Percentiles rank a stretch among this genome's conserved stretches.
Evolutionary conservation across 208 protist species (phyloP).

Genomic region (Balamuthia mandrillaris): DNA sequence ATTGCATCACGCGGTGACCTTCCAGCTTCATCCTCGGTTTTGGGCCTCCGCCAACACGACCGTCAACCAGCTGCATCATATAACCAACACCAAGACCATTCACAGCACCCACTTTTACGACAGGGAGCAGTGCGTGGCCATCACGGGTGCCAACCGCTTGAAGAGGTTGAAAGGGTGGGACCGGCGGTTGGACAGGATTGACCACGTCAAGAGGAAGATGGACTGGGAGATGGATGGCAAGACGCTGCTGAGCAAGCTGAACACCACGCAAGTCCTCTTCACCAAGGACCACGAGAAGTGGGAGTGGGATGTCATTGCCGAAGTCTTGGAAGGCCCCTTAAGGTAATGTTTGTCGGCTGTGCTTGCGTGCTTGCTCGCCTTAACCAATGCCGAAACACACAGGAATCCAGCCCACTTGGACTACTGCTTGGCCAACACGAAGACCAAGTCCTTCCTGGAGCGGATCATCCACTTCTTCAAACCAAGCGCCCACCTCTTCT

Average conservation of each 20-base stretch:
- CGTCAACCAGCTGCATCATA: background rate
- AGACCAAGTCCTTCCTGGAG: slow-evolving; percentile 62
- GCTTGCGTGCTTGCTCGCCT: too few species aligned
- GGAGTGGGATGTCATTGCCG: slow-evolving; percentile 57
- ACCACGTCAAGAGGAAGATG: slow-evolving; percentile 54
- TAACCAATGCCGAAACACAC: too few species aligned
- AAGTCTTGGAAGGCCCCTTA: slow-evolving; percentile 54
- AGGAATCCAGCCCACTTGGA: slow-evolving; percentile 44
- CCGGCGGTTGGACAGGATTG: slow-evolving; percentile 44
- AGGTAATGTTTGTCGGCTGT: background rate
- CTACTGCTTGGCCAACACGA: slow-evolving; percentile 30
- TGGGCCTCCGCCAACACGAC: background rate
- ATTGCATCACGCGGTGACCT: background rate
- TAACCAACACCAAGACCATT: background rate
- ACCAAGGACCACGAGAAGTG: slow-evolving; percentile 52
- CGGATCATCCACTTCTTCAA: slow-evolving; percentile 47
- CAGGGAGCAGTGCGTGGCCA: too few species aligned
- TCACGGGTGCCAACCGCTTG: slow-evolving; percentile 32
- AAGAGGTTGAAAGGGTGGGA: slow-evolving; percentile 32
- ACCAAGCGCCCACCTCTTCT: slow-evolving; percentile 43
- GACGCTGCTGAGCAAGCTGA: slow-evolving; percentile 41
- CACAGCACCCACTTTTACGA: too few species aligned
- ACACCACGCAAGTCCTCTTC: background rate
- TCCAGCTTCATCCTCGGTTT: background rate
- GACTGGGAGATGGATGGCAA: slow-evolving; percentile 55